phyloP scores from a whole-genome alignment of 345 rosid genomes.

The Fremontodendron californicum region DNA sequence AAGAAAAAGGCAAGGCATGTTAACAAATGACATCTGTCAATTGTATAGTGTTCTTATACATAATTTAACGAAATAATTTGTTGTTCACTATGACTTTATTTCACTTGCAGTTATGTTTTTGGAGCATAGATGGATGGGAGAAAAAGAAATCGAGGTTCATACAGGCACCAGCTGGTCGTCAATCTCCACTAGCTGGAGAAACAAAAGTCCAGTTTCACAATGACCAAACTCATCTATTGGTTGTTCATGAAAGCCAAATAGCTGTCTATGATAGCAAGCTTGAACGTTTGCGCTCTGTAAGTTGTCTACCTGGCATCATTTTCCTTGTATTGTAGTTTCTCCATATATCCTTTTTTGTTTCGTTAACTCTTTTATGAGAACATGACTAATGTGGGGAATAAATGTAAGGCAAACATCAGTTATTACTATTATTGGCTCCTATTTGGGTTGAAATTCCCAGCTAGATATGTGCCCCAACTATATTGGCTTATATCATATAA shows the following conservation, averaged over 20 bases:
- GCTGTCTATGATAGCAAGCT: too few species aligned
- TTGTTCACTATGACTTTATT: neutral
- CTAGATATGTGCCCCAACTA: neutral
- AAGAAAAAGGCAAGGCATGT: neutral
- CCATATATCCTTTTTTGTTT: too few species aligned
- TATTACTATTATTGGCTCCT: neutral
- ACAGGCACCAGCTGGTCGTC: conserved; percentile 18
- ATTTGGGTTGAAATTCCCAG: neutral
- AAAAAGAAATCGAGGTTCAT: conserved; percentile 20
- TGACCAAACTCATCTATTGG: too few species aligned
- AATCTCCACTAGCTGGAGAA: too few species aligned
- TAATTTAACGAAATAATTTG: neutral
- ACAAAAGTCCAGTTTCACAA: too few species aligned
- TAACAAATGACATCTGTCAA: neutral
- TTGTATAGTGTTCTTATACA: neutral
- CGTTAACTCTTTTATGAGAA: neutral
- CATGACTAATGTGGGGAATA: neutral
- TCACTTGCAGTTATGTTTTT: conserved; percentile 30
- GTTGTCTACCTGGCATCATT: neutral
- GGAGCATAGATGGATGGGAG: conserved; percentile 38
- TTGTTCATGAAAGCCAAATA: too few species aligned
- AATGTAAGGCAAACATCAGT: neutral
- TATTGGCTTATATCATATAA: neutral
- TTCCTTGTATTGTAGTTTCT: neutral
- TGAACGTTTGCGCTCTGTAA: too few species aligned